phyloP scores from a whole-genome alignment of 352 stramenopile genomes.

The Phytopythium sindhum region DNA sequence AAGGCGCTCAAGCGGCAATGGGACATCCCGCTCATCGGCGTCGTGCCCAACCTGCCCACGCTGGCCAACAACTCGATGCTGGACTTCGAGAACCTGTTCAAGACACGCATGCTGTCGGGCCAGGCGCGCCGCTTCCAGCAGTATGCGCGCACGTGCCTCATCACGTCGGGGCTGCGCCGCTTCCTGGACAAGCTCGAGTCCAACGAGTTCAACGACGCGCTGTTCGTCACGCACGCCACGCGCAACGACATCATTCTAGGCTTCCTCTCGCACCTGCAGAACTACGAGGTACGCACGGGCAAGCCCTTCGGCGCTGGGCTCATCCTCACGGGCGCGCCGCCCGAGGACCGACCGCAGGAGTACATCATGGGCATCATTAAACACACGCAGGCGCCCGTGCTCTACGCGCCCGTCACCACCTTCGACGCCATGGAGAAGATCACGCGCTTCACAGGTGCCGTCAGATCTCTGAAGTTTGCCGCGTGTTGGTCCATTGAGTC shows the following conservation, averaged over 20 bases:
- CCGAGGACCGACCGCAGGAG: constrained; percentile 66
- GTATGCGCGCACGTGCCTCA: constrained; percentile 73
- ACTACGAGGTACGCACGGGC: constrained; percentile 67
- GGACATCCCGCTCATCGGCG: constrained; percentile 76
- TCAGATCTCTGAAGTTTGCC: not conserved
- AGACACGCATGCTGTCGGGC: constrained; percentile 56
- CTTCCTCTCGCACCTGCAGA: constrained; percentile 77
- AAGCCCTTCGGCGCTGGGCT: constrained; percentile 76
- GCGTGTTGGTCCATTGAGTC: no score
- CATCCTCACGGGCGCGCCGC: constrained; percentile 84
- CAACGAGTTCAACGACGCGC: constrained; percentile 67
- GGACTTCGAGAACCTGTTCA: constrained; percentile 89
- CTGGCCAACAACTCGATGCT: constrained; percentile 83
- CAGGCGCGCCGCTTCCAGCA: constrained; percentile 63
- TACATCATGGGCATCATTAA: constrained; percentile 80
- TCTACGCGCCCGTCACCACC: constrained; percentile 77
- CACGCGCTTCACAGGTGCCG: constrained; percentile 66
- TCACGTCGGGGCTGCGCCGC: constrained; percentile 80
- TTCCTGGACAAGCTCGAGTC: constrained; percentile 84
- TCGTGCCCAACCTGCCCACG: constrained; percentile 77
- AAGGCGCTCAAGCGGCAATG: constrained; percentile 73
- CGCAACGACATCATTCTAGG: constrained; percentile 90
- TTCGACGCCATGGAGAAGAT: constrained; percentile 84
- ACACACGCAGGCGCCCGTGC: constrained; percentile 51
- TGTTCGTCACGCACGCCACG: constrained; percentile 89